These are phyloP conservation scores for Mayamaea pseudoterrestris DNA, from an alignment of 108 stramenopile genomes.

Conservation along the genomic window DNA sequence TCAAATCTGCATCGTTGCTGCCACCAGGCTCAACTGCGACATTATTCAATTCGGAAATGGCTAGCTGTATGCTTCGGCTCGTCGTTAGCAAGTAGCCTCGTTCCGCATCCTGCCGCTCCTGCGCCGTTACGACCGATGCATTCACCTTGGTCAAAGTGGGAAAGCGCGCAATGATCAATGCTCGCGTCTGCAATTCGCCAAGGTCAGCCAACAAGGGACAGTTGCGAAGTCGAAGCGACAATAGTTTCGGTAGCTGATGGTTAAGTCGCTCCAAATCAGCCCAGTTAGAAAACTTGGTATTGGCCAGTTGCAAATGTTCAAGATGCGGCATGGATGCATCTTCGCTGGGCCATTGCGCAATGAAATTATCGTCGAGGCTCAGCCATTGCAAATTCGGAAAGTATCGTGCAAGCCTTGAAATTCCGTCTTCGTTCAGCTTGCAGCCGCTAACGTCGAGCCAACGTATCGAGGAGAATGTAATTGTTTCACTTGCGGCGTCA, in stretches of 20 bases:
- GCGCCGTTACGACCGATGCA: slow-evolving; percentile 41
- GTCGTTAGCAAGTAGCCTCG: slow-evolving; percentile 60
- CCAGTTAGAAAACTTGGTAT: slow-evolving; percentile 52
- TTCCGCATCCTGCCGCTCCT: slow-evolving; percentile 74
- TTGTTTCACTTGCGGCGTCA: too few species aligned
- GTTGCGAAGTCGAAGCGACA: slow-evolving; percentile 47
- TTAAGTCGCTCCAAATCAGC: slow-evolving; percentile 39
- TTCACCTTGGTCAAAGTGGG: slow-evolving; percentile 51
- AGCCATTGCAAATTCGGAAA: slow-evolving; percentile 58
- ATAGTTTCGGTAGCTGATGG: slow-evolving; percentile 25
- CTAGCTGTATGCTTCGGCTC: slow-evolving; percentile 3
- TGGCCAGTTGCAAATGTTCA: slow-evolving; percentile 48
- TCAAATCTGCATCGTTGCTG: too few species aligned
- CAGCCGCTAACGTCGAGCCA: neutral
- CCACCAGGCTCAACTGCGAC: too few species aligned
- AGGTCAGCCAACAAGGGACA: slow-evolving; percentile 51
- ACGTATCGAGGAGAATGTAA: too few species aligned
- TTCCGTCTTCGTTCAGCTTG: too few species aligned
- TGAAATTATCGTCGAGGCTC: slow-evolving; percentile 71
- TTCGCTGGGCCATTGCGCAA: neutral
- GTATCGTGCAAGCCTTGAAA: slow-evolving; percentile 19
- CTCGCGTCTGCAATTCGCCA: slow-evolving; percentile 67
- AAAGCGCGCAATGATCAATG: slow-evolving; percentile 63
- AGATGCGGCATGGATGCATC: slow-evolving; percentile 29
- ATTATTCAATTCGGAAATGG: neutral